Percentiles rank a stretch among this genome's conserved stretches.
Conservation (phyloP, 169 alveolate species). For the Plasmodium gallinaceum region DNA sequence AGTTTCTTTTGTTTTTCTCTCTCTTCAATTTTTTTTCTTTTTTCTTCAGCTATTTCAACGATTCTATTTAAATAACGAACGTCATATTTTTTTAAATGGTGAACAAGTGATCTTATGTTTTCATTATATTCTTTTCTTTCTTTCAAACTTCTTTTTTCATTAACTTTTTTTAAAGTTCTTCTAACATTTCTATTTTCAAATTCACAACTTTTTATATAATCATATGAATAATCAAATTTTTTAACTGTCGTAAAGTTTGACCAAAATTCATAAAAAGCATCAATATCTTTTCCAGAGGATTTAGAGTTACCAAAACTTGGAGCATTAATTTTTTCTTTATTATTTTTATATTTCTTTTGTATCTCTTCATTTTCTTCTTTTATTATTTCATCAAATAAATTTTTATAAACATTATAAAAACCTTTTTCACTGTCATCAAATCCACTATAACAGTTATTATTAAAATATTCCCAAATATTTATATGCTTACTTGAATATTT, state of each 20-base stretch:
- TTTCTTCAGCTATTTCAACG: conserved; percentile 41
- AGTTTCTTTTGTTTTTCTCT: conserved; percentile 17
- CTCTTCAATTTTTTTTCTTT: conserved; percentile 36
- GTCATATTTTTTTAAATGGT: conserved; percentile 83
- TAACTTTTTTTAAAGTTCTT: conserved; percentile 42
- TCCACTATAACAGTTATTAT: conserved; percentile 61
- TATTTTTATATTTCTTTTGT: conserved; percentile 70
- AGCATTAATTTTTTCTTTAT: conserved; percentile 25
- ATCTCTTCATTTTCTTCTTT: conserved; percentile 78
- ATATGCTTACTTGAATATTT: conserved; percentile 72
- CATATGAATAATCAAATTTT: conserved; percentile 77
- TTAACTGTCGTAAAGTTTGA: conserved; percentile 84
- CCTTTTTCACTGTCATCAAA: conserved; percentile 85
- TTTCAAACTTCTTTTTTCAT: conserved; percentile 84
- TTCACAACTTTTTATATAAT: conserved; percentile 21
- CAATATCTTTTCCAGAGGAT: conserved; percentile 81
- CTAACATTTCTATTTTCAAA: conserved; percentile 50
- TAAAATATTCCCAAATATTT: conserved; percentile 87
- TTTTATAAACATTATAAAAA: conserved; percentile 86
- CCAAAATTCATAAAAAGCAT: conserved; percentile 89
- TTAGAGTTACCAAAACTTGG: conserved; percentile 84
- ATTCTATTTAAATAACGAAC: conserved; percentile 58
- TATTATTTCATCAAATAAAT: conserved; percentile 84
- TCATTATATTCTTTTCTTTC: conserved; percentile 88
- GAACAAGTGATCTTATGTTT: conserved; percentile 81